A percentile compares a stretch with the other conserved stretches of the same genome.
phyloP scores from a whole-genome alignment of 441 rosid genomes.

The Erysimum cheiri region DNA sequence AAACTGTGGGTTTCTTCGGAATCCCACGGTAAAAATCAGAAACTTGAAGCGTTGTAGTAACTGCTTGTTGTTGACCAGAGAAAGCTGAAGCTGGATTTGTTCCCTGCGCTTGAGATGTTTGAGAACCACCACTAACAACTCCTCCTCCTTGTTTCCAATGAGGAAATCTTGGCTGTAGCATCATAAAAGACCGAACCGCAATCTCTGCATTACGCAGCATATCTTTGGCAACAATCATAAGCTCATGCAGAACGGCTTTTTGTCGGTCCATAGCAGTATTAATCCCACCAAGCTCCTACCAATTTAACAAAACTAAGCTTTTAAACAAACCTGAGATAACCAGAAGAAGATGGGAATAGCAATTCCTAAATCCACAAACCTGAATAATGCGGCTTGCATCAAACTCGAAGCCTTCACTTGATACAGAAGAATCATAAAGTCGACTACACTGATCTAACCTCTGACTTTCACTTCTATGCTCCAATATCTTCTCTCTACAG shows the following conservation, averaged over 20 bases:
- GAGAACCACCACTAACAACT: slow-evolving; percentile 54
- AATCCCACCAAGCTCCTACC: slow-evolving; percentile 96
- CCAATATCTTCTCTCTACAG: slow-evolving; percentile 82
- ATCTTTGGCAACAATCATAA: slow-evolving; percentile 79
- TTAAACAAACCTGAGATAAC: slow-evolving; percentile 6
- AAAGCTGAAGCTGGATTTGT: slow-evolving; percentile 56
- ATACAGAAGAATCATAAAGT: slow-evolving; percentile 92
- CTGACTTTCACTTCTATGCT: slow-evolving; percentile 88
- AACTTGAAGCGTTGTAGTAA: slow-evolving; percentile 64
- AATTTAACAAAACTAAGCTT: neutral
- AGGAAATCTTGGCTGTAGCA: slow-evolving; percentile 76
- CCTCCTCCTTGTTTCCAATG: slow-evolving; percentile 64
- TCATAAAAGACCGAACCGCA: slow-evolving; percentile 88
- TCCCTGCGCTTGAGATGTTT: slow-evolving; percentile 74
- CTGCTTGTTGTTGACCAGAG: slow-evolving; percentile 65
- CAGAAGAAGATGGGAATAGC: neutral
- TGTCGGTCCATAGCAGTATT: slow-evolving; percentile 82
- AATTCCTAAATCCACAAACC: slow-evolving; percentile 49
- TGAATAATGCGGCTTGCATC: slow-evolving; percentile 92
- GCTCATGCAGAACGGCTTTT: slow-evolving; percentile 77
- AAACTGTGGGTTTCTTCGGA: slow-evolving; percentile 91
- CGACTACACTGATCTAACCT: slow-evolving; percentile 91
- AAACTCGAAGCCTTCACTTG: slow-evolving; percentile 84
- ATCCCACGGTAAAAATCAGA: slow-evolving; percentile 90
- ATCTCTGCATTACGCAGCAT: slow-evolving; percentile 87